phyloP scores from a whole-genome alignment of 2,329 filamentous ascomycete species.

The Fusarium sulawesiense region DNA sequence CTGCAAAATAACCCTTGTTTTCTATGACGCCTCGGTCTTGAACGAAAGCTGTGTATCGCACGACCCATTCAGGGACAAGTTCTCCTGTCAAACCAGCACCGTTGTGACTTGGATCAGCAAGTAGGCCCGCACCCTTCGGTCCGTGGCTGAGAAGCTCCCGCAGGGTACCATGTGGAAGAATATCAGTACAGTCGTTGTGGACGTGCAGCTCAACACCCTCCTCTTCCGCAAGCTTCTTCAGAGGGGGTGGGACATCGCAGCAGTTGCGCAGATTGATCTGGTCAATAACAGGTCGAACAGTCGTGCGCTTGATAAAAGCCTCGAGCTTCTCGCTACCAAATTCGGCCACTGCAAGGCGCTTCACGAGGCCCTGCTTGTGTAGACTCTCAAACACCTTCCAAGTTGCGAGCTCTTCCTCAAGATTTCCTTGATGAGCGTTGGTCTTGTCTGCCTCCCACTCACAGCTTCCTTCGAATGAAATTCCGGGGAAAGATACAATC shows the following conservation, averaged over 20 bases:
- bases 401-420: conserved; percentile 75
- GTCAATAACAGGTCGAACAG: conserved; percentile 82
- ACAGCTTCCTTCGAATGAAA: conserved; percentile 93
- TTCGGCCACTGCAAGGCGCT: conserved; percentile 85
- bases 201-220: conserved; percentile 88
- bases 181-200: conserved; percentile 93
- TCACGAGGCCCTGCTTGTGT: conserved; percentile 76
- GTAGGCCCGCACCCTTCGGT: conserved; percentile 77
- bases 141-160: conserved; percentile 83
- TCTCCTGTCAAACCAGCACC: conserved; percentile 76
- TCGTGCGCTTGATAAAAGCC: conserved; percentile 78
- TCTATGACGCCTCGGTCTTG: conserved; percentile 95
- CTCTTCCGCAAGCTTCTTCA: conserved; percentile 85
- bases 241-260: conserved; percentile 91
- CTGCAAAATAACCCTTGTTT: conserved; percentile 97
- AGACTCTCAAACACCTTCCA: conserved; percentile 81
- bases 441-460: conserved; percentile 78
- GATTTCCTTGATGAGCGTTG: conserved; percentile 70
- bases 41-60: conserved; percentile 96
- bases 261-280: conserved; percentile 98
- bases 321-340: conserved; percentile 86
- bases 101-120: conserved; percentile 69
- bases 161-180: conserved; percentile 86
- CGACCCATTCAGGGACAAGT: conserved; percentile 90
- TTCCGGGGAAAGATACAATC: conserved; percentile 91